Percentiles rank a stretch among this genome's conserved stretches.
Conservation (phyloP, 768 basidiomycete genomes). For the Boletus speciosus region DNA sequence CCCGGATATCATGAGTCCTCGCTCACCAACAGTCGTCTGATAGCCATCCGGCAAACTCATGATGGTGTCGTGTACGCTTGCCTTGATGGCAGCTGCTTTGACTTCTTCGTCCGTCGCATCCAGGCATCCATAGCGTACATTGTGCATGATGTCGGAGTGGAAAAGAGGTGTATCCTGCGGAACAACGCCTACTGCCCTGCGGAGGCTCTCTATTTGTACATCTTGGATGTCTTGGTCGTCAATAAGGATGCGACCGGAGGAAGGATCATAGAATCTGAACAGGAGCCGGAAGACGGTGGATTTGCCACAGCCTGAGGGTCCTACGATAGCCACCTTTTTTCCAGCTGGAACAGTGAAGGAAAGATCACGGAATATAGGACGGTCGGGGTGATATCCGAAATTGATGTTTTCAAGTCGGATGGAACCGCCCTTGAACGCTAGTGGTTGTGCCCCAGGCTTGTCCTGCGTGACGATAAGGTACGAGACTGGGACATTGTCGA, state of each 20-base stretch:
- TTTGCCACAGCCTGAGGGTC: constrained; percentile 96
- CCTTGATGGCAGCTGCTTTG: constrained; percentile 74
- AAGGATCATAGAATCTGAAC: constrained; percentile 91
- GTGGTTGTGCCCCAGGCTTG: constrained; percentile 59
- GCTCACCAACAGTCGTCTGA: constrained; percentile 87
- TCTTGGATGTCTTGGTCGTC: constrained; percentile 85
- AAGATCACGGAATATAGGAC: constrained; percentile 86
- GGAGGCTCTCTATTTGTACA: constrained; percentile 67
- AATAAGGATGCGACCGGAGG: constrained; percentile 73
- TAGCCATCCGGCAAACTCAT: constrained; percentile 82
- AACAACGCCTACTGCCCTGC: constrained; percentile 83
- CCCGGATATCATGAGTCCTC: constrained; percentile 97
- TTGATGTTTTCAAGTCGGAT: constrained; percentile 91
- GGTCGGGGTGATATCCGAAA: constrained; percentile 88
- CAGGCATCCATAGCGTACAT: constrained; percentile 88
- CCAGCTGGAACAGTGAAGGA: constrained; percentile 93
- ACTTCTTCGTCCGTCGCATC: constrained; percentile 91
- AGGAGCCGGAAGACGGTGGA: constrained; percentile 93
- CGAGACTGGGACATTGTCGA: background rate
- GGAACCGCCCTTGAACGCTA: constrained; percentile 73
- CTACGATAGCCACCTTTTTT: constrained; percentile 95
- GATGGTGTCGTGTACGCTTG: constrained; percentile 83
- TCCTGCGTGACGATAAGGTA: constrained; percentile 47
- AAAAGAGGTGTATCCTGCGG: constrained; percentile 98
- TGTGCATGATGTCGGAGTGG: constrained; percentile 93